A percentile compares a stretch with the other conserved stretches of the same genome.
These are phyloP conservation scores for Tritrichomonas musculus DNA, from an alignment of 208 protist species.

Conservation along the genomic window DNA sequence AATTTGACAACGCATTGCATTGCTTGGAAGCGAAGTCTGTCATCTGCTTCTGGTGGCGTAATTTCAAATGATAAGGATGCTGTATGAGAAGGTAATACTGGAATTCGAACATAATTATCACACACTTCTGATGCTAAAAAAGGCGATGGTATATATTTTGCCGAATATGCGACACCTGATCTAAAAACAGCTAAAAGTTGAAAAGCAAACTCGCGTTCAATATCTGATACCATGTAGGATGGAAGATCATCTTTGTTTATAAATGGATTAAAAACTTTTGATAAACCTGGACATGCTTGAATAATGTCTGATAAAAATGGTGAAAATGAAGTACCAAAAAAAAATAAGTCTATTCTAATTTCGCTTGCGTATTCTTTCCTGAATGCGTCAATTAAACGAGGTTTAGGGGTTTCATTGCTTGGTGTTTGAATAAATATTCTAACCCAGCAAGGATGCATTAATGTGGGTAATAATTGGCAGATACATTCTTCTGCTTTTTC, in stretches of 20 bases:
- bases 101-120: background rate
- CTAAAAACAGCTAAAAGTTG: background rate
- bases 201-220: background rate
- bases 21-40: background rate
- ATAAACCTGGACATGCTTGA: background rate
- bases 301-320: background rate
- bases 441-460: background rate
- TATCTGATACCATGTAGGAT: background rate
- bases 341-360: background rate
- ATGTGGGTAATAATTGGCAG: background rate
- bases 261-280: background rate
- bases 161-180: background rate
- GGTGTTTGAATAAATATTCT: background rate
- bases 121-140: background rate
- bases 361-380: background rate
- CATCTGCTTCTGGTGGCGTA: background rate
- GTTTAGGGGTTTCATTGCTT: background rate
- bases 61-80: background rate
- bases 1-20: slow-evolving; percentile 5
- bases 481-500: background rate
- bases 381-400: background rate
- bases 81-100: background rate
- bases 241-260: background rate
- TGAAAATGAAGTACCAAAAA: background rate
- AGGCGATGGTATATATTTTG: background rate